Base-by-base conservation (phyloP, 768 basidiomycete genomes). In the Trametes elegans region DNA sequence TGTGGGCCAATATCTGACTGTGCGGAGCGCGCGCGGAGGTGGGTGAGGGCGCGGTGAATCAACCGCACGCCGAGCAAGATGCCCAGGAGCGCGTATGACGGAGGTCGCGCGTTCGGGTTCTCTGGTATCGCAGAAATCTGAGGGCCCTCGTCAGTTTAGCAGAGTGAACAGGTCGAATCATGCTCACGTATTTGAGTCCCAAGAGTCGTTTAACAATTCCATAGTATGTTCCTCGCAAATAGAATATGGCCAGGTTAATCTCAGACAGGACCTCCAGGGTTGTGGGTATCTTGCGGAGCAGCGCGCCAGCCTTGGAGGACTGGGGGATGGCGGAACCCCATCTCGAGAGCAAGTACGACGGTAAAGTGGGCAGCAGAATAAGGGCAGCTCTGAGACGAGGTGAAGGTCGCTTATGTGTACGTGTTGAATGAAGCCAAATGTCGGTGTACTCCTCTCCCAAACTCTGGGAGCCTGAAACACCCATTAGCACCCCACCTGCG, bases 381-480 rank as follows among this genome's bases (percentile, higher is more conserved):
- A 90, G 74, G 2, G 77, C 75, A 14, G 76, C 67, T 19, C 87
- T 80, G 8, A 73, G 64, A 45, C 64, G 64, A 19, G 61, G 68
- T 13, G 83, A 74, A 2, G 83, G 86, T 19, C 76, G 77, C 4
- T 69, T 61, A 28, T 67, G 61, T 0, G 69, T 72, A 26, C 68
- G 70, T 3, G 73, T 65, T 10, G 85, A 82, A 53, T 84, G 81
- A 60, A 85, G 82, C 88, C 90, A 90, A 29, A 88, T 84, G 63
- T 88, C 87, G 1, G 90, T 92, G 63, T 94, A 94, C 66, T 94
- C 92, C 68, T 94, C 92, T n/a, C 92, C 92, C 1, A 93, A 76
- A 4, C 88, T 92, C 69, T 93, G 91, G 9, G 78, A 79, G 14
- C 85, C 91, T 93, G 56, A 47, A 34, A 26, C 47, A 59, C 14